Conservation (phyloP, 2,329 filamentous ascomycete genomes). For the Diaporthe vaccinii region DNA sequence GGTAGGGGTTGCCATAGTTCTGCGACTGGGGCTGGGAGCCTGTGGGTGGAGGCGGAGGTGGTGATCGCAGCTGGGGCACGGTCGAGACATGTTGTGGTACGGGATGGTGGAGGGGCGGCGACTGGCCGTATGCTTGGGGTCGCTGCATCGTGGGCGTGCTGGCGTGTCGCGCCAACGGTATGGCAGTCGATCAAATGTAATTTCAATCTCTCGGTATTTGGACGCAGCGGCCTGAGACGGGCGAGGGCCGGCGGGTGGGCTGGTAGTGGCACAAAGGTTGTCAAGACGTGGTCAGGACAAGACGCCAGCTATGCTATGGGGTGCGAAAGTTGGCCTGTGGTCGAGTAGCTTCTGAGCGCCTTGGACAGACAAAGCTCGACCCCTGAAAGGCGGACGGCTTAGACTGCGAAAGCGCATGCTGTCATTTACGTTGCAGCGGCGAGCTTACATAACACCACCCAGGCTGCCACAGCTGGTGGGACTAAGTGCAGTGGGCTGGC, state of each 20-base stretch:
- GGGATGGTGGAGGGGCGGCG: slow-evolving; percentile 94
- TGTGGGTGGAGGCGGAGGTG: slow-evolving; percentile 77
- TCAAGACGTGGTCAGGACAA: slow-evolving; percentile 11
- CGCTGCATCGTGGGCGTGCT: slow-evolving; percentile 79
- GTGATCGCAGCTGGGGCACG: slow-evolving; percentile 95
- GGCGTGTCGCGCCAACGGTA: background rate
- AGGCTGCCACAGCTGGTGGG: background rate
- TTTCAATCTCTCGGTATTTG: background rate
- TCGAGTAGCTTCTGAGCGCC: slow-evolving; percentile 13
- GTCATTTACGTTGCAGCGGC: slow-evolving; percentile 30
- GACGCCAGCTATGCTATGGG: slow-evolving; percentile 26
- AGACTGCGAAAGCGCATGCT: slow-evolving; percentile 28
- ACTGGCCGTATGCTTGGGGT: slow-evolving; percentile 82
- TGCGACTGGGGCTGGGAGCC: slow-evolving; percentile 77
- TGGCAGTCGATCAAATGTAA: background rate
- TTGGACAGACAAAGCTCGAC: slow-evolving; percentile 29
- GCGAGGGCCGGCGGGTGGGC: background rate
- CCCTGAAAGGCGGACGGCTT: slow-evolving; percentile 18
- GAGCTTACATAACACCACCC: slow-evolving; percentile 15
- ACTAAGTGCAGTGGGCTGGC: background rate
- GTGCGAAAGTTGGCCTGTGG: slow-evolving; percentile 19
- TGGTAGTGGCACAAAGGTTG: slow-evolving; percentile 12
- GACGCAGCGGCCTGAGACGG: background rate
- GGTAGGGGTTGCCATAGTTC: slow-evolving; percentile 76
- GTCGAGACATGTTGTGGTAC: slow-evolving; percentile 99